Evolutionary conservation across 192 early-diverging fungal genomes (phyloP).

Genomic region (Linnemannia exigua): DNA sequence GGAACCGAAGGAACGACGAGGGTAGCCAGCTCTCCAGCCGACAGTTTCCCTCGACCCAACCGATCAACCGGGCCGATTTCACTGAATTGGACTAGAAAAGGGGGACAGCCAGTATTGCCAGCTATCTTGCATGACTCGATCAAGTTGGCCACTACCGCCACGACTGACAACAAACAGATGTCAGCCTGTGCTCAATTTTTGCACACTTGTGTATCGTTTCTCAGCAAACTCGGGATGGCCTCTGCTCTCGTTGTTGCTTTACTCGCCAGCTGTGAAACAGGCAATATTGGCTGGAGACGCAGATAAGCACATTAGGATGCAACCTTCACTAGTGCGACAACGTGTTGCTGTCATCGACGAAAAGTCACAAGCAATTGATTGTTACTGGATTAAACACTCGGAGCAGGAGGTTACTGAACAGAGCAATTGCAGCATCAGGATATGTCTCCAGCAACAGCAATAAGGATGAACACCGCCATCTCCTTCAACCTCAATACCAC

Average conservation of each 20-base stretch:
- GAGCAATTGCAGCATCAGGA: too few relatives aligned
- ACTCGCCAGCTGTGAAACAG: too few relatives aligned
- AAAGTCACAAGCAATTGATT: too few relatives aligned
- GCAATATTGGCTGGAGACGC: too few relatives aligned
- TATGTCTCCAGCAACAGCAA: too few relatives aligned
- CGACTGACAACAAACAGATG: background rate
- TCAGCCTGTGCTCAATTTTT: background rate
- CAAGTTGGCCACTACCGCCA: background rate
- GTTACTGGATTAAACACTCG: too few relatives aligned
- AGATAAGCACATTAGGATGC: too few relatives aligned
- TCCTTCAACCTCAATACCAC: too few relatives aligned
- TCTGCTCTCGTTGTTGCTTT: background rate
- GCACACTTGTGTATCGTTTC: background rate
- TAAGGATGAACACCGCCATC: too few relatives aligned
- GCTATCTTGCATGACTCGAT: background rate
- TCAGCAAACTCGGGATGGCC: background rate
- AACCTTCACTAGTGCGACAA: too few relatives aligned
- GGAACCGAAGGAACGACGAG: background rate
- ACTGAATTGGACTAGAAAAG: background rate
- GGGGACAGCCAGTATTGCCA: background rate
- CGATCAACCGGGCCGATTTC: background rate
- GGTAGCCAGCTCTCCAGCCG: background rate
- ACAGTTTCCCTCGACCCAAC: background rate
- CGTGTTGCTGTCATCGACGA: too few relatives aligned
- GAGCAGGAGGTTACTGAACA: too few relatives aligned